Percentiles rank a stretch among this genome's conserved stretches.
These are phyloP conservation scores for Cutaneotrichosporon spelunceum DNA, from an alignment of 1,284 basidiomycete genomes.

Conservation along the genomic window DNA sequence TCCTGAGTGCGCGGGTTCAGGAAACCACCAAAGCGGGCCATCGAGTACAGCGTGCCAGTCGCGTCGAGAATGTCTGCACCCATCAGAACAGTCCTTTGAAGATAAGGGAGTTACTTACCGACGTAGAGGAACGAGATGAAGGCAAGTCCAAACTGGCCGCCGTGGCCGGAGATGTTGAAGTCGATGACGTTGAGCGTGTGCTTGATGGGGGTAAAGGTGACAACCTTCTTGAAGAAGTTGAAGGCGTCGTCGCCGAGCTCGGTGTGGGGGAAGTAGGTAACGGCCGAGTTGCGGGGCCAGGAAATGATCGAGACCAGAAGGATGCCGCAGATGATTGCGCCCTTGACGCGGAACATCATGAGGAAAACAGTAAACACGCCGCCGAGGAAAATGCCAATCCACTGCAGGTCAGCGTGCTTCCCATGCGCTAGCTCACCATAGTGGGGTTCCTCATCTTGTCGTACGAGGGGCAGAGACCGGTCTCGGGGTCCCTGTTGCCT, in stretches of 20 bases:
- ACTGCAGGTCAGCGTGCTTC: slow-evolving; percentile 55
- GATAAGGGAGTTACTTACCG: slow-evolving; percentile 52
- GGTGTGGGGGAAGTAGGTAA: slow-evolving; percentile 80
- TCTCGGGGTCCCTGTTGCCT: slow-evolving; percentile 31
- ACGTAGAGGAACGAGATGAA: slow-evolving; percentile 72
- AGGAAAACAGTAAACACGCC: slow-evolving; percentile 76
- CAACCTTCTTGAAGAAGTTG: slow-evolving; percentile 82
- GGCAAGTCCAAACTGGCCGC: slow-evolving; percentile 22
- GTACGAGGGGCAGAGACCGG: slow-evolving; percentile 62
- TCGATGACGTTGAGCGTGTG: slow-evolving; percentile 21
- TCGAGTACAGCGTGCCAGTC: slow-evolving; percentile 78
- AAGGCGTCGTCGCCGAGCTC: slow-evolving; percentile 67
- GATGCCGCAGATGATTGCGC: slow-evolving; percentile 56
- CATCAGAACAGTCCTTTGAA: slow-evolving; percentile 57
- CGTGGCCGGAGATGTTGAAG: slow-evolving; percentile 19
- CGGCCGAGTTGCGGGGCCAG: slow-evolving; percentile 75
- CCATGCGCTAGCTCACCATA: slow-evolving; percentile 7
- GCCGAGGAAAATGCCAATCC: slow-evolving; percentile 84
- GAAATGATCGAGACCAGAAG: slow-evolving; percentile 81
- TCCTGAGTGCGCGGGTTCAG: slow-evolving; percentile 79
- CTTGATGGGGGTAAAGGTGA: slow-evolving; percentile 41
- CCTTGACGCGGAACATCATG: slow-evolving; percentile 81
- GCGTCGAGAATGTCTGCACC: slow-evolving; percentile 59
- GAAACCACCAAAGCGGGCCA: slow-evolving; percentile 87
- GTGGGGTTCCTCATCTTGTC: slow-evolving; percentile 50